phyloP scores from a whole-genome alignment of 2,329 filamentous ascomycete genomes.

The Botrytis porri region DNA sequence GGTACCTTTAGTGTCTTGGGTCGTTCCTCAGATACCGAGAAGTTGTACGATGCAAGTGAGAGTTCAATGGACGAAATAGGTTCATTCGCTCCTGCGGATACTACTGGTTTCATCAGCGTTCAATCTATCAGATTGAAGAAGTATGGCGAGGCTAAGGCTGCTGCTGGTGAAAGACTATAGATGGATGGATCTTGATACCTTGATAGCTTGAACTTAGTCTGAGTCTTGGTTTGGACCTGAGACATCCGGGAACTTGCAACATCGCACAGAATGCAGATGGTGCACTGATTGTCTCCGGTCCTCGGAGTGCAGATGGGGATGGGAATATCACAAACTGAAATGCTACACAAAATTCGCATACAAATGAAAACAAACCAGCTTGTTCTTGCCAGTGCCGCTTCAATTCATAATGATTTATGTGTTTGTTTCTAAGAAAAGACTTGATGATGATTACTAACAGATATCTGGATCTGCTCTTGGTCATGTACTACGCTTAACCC shows the following conservation, averaged over 20 bases:
- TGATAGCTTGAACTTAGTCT: neutral
- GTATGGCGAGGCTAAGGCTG: conserved; percentile 72
- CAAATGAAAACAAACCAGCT: conserved; percentile 8
- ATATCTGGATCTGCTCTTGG: neutral
- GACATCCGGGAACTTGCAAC: neutral
- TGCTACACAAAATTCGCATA: conserved; percentile 10
- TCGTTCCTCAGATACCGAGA: conserved; percentile 61
- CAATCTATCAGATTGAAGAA: conserved; percentile 60
- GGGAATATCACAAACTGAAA: neutral
- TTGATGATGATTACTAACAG: conserved; percentile 8
- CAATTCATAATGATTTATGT: neutral
- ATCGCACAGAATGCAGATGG: conserved; percentile 1
- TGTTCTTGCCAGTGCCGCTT: conserved; percentile 13
- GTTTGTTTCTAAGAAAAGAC: conserved; percentile 11
- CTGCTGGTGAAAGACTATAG: conserved; percentile 67
- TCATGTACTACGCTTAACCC: neutral
- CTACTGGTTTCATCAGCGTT: conserved; percentile 66
- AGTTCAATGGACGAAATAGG: conserved; percentile 68
- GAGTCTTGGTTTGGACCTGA: conserved; percentile 1
- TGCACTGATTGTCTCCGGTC: neutral
- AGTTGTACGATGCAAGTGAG: conserved; percentile 66
- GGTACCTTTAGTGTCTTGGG: conserved; percentile 60
- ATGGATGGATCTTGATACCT: conserved; percentile 16
- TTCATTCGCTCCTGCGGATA: conserved; percentile 64
- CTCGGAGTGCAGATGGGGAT: neutral